phyloP scores from a whole-genome alignment of 1,284 basidiomycete species.

The Jaminaea rosea region DNA sequence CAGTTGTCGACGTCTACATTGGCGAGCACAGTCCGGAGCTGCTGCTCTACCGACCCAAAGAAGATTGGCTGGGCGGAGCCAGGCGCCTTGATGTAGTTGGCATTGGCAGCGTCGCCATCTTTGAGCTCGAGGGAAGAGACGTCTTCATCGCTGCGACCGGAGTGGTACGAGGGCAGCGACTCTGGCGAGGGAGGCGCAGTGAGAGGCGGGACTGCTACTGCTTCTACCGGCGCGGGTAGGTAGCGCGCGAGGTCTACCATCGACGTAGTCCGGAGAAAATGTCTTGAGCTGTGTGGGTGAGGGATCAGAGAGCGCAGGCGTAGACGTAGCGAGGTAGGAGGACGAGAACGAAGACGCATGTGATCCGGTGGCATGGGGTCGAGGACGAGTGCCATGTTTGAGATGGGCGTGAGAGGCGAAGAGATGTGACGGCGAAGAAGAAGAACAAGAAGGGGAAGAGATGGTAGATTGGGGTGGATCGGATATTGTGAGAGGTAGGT shows the following conservation, averaged over 20 bases:
- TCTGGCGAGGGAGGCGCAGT: neutral
- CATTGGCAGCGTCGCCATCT: neutral
- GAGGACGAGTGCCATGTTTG: neutral
- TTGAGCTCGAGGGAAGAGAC: too few relatives aligned
- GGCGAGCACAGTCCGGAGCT: conserved; percentile 28
- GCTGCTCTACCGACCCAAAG: conserved; percentile 26
- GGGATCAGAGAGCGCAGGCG: too few relatives aligned
- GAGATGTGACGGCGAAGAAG: neutral
- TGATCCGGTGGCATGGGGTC: too few relatives aligned
- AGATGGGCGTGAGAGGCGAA: neutral
- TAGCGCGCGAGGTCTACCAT: neutral
- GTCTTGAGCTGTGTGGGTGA: neutral
- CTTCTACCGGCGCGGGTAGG: too few relatives aligned
- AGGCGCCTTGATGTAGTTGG: neutral
- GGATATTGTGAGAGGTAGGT: neutral
- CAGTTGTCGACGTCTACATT: conserved; percentile 48
- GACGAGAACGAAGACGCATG: too few relatives aligned
- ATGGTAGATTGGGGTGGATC: neutral
- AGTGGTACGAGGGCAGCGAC: neutral
- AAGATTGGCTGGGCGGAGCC: conserved; percentile 18
- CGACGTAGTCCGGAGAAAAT: neutral
- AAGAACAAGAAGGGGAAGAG: neutral
- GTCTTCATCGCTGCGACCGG: too few relatives aligned
- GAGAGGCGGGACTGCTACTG: neutral
- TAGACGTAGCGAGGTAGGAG: too few relatives aligned